Evolutionary conservation across 805 yeast genomes (phyloP), one percentile per base, ranked within the genome.

Genomic region (Huiozyma naganishii): DNA sequence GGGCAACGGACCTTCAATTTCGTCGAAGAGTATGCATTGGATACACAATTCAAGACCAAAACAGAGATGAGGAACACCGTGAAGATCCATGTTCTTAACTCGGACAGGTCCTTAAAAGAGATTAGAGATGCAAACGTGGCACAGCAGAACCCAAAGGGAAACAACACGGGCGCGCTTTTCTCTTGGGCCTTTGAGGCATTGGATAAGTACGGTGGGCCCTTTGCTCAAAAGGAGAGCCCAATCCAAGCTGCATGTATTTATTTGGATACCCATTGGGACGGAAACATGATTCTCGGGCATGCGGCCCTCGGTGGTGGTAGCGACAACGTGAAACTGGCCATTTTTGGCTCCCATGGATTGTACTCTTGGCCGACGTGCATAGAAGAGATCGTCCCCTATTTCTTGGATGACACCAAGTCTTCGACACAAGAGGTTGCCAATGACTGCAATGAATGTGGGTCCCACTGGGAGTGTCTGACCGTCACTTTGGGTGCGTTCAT

Each of bases 301-400:
- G 97, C 97, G 2, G 97, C 97, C 0, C 66, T 90, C 12, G 97
- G 97, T 39, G 97, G 97, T 29, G 92, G 92, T 9, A 72, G 73
- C 27, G 80, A 72, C 36, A 68, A 76, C 37, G 67, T 86, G 37
- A 79, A 79, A 49, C 64, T 92, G 43, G 97, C 95, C 1, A 87
- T 92, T 7, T 90, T 89, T 63, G 98, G 98, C 6, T 80, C 95
- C 6, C 97, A 92, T 57, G 92, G 95, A 0, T 52, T 87, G 9
- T 89, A 84, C 59, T 76, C 95, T 1, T 92, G 95, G 94, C 97
- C 98, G n/a, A 62, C 73, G n/a, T 74, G 73, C 45, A 69, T 87
- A 48, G 92, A 87, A 45, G 80, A 79, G 34, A 61, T 92, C 4
- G 74, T 74, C 5, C 75, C 80, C 1, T 66, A 77, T 29, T 86